Base-by-base conservation (phyloP, 1,139 yeast species). In the Suhomyces bribrorum region DNA sequence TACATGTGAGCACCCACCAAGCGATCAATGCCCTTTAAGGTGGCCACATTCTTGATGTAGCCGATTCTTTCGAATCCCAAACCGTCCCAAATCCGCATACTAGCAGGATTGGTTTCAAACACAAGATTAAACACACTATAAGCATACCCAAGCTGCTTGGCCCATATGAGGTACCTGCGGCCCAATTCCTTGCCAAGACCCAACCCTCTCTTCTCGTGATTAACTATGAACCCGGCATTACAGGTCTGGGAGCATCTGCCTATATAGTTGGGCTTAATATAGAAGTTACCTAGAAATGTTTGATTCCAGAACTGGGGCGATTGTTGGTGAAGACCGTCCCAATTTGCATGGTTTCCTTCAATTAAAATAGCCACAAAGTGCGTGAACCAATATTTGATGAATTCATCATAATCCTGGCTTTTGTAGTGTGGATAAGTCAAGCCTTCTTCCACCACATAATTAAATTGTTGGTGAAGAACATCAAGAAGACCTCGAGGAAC, bases 91-190 rank as follows among this genome's bases (percentile, higher is more conserved):
- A 85, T 81, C 49, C 63, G 71, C 49, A 70, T 53, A 50, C 90
- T 82, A 3, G 86, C 94, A 1, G 61, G 64, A 53, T 87, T 86
- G 3, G 86, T 78, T 38, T 72, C 89, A 55, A 81, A 86, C 1
- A 87, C 95, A 38, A 87, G 66, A 56, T 87, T 87, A 67, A 84
- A 87, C n/a, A 87, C 89, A 7, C 88, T 80, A 53, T 84, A 85
- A 5, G 73, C 78, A 60, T 81, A 87, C 0, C 95, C 95, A 31
- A 86, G 62, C 37, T 69, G 53, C 0, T 89, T 88, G 0, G 89
- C 95, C 74, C 82, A 76, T 30, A 61, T 57, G 31, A 86, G 56
- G 52, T 84, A 87, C 31, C 72, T 63, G 38, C 62, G 59, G 7
- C 90, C 95, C 56, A 87, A 55, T 16, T 73, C 74, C 29, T 65